Evolutionary conservation across 495 filamentous ascomycete genomes (phyloP).

Genomic region (Penicillium alfredii): DNA sequence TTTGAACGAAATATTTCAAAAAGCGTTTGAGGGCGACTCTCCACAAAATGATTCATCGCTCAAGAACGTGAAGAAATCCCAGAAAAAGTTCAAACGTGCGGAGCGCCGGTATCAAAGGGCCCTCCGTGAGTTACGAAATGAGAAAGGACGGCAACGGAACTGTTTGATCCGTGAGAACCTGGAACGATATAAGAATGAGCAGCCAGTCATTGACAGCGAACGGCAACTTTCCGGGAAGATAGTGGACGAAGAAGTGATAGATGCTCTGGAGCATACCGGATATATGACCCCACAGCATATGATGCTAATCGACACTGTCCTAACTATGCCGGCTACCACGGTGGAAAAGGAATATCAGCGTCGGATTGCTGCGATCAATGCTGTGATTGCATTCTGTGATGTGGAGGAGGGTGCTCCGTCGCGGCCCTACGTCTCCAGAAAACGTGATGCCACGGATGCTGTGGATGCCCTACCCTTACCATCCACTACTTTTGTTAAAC

Average conservation of each 20-base stretch:
- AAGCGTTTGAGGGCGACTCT: constrained; percentile 7
- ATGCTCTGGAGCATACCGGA: constrained; percentile 12
- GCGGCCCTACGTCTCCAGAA: constrained; percentile 5
- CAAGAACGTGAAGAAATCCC: constrained; percentile 4
- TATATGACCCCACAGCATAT: constrained; percentile 22
- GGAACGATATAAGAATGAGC: constrained; percentile 25
- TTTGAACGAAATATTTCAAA: constrained; percentile 5
- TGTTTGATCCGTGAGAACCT: constrained; percentile 20
- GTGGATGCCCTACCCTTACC: constrained; percentile 5
- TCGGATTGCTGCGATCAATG: constrained; percentile 22
- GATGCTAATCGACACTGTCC: constrained; percentile 20
- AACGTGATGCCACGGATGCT: no score
- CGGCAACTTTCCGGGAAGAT: constrained; percentile 25
- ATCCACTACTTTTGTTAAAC: constrained; percentile 5
- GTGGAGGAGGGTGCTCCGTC: constrained; percentile 20
- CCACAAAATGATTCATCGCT: not conserved
- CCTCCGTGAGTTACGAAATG: constrained; percentile 13
- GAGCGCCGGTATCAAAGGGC: constrained; percentile 21
- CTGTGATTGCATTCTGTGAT: constrained; percentile 26
- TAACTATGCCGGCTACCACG: constrained; percentile 18
- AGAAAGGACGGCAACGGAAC: constrained; percentile 21
- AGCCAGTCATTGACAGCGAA: constrained; percentile 28
- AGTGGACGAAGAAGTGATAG: constrained; percentile 18
- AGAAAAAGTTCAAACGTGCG: constrained; percentile 5
- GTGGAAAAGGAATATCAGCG: constrained; percentile 20